These are phyloP conservation scores for Chlorella sorokiniana DNA, from an alignment of 139 green algal species.

Conservation along the genomic window DNA sequence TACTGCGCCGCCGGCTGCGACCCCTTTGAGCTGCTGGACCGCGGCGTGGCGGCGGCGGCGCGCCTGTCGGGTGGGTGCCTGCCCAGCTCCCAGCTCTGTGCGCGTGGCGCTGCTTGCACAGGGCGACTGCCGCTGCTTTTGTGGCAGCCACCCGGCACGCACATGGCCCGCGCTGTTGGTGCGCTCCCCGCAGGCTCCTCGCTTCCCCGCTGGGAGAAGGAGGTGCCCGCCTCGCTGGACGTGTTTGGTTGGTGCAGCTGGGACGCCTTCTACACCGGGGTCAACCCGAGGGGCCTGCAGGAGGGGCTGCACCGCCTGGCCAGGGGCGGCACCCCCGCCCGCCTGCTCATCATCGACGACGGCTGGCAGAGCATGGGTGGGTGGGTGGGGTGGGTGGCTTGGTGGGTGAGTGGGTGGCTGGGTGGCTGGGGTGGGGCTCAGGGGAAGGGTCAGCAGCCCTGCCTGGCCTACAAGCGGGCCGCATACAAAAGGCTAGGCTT, in stretches of 20 bases:
- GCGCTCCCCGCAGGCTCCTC: slow-evolving; percentile 45
- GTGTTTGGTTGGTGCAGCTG: slow-evolving; percentile 92
- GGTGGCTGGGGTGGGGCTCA: no score
- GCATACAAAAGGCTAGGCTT: no score
- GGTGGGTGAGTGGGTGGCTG: neutral
- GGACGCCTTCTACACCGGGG: slow-evolving; percentile 17
- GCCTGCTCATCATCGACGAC: slow-evolving; percentile 83
- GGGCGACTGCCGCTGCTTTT: no score
- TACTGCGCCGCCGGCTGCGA: slow-evolving; percentile 45
- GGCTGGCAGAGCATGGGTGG: slow-evolving; percentile 41
- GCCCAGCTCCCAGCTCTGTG: neutral
- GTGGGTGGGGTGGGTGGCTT: neutral
- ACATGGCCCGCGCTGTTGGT: neutral
- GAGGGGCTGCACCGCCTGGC: slow-evolving; percentile 15
- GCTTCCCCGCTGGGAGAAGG: slow-evolving; percentile 63
- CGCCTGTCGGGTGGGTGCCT: slow-evolving; percentile 53
- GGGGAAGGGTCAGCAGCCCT: neutral
- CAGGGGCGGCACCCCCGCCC: slow-evolving; percentile 56
- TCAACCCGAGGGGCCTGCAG: slow-evolving; percentile 4
- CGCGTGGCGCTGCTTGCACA: no score
- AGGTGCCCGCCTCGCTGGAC: slow-evolving; percentile 75
- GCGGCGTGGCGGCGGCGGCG: slow-evolving; percentile 68
- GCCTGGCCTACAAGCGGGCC: no score
- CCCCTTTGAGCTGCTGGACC: slow-evolving; percentile 65
- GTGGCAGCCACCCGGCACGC: no score